Conservation (phyloP, 2,329 filamentous ascomycete genomes). For the Stagonosporopsis rhizophila region DNA sequence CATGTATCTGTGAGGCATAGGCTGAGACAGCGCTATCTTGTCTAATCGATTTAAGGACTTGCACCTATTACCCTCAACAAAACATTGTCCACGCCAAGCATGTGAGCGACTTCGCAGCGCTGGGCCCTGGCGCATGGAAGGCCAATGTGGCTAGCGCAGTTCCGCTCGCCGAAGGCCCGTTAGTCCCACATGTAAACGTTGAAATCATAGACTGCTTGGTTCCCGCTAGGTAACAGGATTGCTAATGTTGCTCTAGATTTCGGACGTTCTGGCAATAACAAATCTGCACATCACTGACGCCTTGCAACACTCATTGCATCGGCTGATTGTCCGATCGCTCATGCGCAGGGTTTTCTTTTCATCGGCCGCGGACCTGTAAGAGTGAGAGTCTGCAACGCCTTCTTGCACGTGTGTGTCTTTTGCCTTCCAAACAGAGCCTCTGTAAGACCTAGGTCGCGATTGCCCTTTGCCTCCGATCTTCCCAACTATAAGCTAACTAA, state of each 20-base stretch:
- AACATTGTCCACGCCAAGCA: slow-evolving; percentile 5
- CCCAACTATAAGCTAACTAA: slow-evolving; percentile 8
- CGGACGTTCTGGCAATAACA: slow-evolving; percentile 11
- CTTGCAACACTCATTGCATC: slow-evolving; percentile 4
- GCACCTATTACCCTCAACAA: slow-evolving; percentile 6
- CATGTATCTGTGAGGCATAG: background rate
- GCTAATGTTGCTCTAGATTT: slow-evolving; percentile 22
- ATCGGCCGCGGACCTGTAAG: slow-evolving; percentile 15
- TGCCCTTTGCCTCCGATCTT: slow-evolving; percentile 8
- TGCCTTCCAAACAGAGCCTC: slow-evolving; percentile 4
- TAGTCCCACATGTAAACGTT: slow-evolving; percentile 16
- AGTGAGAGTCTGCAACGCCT: slow-evolving; percentile 1
- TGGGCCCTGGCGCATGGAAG: slow-evolving; percentile 2
- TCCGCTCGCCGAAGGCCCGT: slow-evolving; percentile 12
- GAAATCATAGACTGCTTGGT: slow-evolving; percentile 15
- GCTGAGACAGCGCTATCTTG: too few species aligned
- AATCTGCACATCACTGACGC: slow-evolving; percentile 17
- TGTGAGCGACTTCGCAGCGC: slow-evolving; percentile 17
- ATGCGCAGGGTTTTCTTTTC: slow-evolving; percentile 12
- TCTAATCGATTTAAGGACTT: background rate
- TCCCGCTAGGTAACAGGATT: slow-evolving; percentile 20
- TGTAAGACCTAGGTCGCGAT: slow-evolving; percentile 5
- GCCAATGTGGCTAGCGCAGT: slow-evolving; percentile 6
- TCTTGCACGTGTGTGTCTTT: slow-evolving; percentile 11
- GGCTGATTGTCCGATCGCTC: slow-evolving; percentile 8